phyloP scores from a whole-genome alignment of 495 filamentous ascomycete genomes.

The Aspergillus indologenus region DNA sequence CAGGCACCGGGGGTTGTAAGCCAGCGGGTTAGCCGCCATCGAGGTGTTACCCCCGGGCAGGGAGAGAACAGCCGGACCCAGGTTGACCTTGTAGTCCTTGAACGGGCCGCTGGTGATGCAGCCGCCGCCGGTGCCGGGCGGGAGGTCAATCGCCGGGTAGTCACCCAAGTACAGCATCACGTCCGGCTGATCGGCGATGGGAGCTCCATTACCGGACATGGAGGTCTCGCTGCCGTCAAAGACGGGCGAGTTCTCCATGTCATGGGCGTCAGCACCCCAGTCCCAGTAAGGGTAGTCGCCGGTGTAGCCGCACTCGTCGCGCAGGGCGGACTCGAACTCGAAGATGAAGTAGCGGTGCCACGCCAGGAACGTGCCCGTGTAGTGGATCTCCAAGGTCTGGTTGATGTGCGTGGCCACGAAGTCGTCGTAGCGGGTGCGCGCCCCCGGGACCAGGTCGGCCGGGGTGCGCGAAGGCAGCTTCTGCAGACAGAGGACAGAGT shows the following conservation, averaged over 20 bases:
- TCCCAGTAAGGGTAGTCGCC: conserved; percentile 57
- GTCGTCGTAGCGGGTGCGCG: conserved; percentile 63
- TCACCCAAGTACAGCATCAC: conserved; percentile 13
- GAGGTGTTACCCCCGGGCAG: conserved; percentile 24
- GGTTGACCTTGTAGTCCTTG: conserved; percentile 36
- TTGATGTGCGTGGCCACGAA: conserved; percentile 68
- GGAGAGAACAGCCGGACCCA: conserved; percentile 49
- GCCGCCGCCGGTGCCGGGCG: conserved; percentile 58
- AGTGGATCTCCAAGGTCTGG: conserved; percentile 60
- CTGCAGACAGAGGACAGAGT: conserved; percentile 63
- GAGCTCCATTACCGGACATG: conserved; percentile 59
- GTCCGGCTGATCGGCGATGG: conserved; percentile 26
- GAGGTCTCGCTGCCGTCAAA: conserved; percentile 61
- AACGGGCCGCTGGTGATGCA: conserved; percentile 63
- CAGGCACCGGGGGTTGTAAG: conserved; percentile 63
- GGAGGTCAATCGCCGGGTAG: conserved; percentile 30
- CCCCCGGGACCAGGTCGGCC: conserved; percentile 40
- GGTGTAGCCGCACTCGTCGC: conserved; percentile 67
- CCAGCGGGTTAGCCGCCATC: conserved; percentile 24
- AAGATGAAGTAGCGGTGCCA: conserved; percentile 71
- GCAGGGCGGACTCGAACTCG: conserved; percentile 63
- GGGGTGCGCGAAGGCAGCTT: conserved; percentile 46
- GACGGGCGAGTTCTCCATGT: conserved; percentile 55
- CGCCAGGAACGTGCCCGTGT: conserved; percentile 60
- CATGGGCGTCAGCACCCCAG: conserved; percentile 52